Conservation (phyloP, 805 yeast genomes). For the Myxozyma melibiosi region DNA sequence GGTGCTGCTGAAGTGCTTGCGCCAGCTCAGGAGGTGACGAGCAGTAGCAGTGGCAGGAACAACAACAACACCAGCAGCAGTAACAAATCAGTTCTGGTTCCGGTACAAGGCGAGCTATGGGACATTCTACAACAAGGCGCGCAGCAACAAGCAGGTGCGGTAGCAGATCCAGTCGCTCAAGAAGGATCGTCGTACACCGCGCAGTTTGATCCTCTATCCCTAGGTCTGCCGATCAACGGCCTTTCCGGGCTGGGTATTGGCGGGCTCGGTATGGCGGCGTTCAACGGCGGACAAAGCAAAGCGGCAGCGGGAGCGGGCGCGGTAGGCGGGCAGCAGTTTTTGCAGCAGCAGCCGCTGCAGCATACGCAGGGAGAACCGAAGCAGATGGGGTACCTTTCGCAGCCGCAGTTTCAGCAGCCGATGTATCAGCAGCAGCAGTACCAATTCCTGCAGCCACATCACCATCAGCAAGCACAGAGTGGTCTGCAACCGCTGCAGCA, state of each 20-base stretch:
- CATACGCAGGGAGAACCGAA: neutral
- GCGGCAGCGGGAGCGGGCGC: neutral
- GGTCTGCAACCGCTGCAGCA: neutral
- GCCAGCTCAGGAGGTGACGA: no score
- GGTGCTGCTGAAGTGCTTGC: no score
- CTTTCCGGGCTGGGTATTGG: conserved; percentile 13
- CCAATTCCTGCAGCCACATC: neutral
- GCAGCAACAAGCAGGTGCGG: conserved; percentile 7
- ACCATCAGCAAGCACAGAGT: neutral
- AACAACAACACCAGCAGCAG: neutral
- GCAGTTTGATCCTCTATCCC: conserved; percentile 6
- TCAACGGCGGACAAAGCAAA: neutral
- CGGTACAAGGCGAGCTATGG: conserved; percentile 31
- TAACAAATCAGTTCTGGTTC: conserved; percentile 3
- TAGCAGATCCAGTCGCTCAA: neutral
- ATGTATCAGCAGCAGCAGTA: neutral
- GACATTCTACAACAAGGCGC: conserved; percentile 32
- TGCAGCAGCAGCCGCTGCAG: conserved; percentile 4
- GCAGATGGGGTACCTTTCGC: neutral
- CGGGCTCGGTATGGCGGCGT: neutral
- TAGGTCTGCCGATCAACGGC: conserved; percentile 2
- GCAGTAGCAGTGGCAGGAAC: neutral
- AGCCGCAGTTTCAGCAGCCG: conserved; percentile 3
- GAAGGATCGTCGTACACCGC: neutral
- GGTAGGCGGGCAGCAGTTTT: neutral